phyloP scores from a whole-genome alignment of 2,329 filamentous ascomycete species.

The Fusarium sp. region DNA sequence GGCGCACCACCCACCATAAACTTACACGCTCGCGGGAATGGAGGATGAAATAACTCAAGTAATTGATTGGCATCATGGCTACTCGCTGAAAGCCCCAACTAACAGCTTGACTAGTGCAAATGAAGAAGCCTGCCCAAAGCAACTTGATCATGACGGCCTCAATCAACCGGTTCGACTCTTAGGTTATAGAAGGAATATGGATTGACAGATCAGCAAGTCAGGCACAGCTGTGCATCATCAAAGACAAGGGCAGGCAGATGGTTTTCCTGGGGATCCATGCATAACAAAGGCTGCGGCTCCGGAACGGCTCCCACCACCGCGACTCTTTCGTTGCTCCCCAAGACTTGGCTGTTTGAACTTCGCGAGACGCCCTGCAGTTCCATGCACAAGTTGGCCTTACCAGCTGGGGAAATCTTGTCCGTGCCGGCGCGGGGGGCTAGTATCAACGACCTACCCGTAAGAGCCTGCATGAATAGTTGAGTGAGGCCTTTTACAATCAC shows the following conservation, averaged over 20 bases:
- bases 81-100: constrained; percentile 10
- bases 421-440: constrained; percentile 38
- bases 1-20: constrained; percentile 28
- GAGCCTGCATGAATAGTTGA: constrained; percentile 26
- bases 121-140: constrained; percentile 8
- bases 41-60: constrained; percentile 7
- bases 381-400: constrained; percentile 31
- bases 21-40: constrained; percentile 20
- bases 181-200: neutral
- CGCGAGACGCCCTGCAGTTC: constrained; percentile 30
- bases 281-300: constrained; percentile 38
- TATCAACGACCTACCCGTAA: constrained; percentile 15
- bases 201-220: neutral
- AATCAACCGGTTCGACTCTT: neutral
- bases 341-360: constrained; percentile 12
- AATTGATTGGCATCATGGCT: constrained; percentile 6
- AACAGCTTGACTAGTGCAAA: constrained; percentile 20
- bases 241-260: constrained; percentile 5
- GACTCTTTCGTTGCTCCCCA: constrained; percentile 11
- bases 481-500: constrained; percentile 7
- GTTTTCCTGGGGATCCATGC: constrained; percentile 18
- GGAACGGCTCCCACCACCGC: constrained; percentile 31
- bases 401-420: constrained; percentile 37
- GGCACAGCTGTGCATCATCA: neutral
- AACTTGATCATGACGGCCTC: constrained; percentile 30